These are phyloP conservation scores for Cnidoscolus chayamansa DNA, from an alignment of 441 rosid species.

Conservation along the genomic window DNA sequence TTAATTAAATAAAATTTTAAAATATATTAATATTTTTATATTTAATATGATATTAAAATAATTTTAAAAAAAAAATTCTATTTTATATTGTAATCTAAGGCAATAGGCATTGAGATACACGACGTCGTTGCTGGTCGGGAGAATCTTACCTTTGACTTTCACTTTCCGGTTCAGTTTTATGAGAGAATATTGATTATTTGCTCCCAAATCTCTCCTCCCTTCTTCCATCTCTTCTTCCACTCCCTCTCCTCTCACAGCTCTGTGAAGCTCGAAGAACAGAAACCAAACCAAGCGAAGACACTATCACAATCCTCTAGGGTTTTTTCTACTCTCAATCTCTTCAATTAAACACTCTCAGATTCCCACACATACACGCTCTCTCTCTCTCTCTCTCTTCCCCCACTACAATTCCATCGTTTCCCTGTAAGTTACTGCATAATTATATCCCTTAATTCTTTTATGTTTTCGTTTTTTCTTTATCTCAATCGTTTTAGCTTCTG, in stretches of 20 bases:
- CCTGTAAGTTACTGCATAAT: constrained; percentile 6
- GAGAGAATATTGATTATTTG: constrained; percentile 3
- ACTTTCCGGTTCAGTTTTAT: constrained; percentile 2
- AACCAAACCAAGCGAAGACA: neutral
- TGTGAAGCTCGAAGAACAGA: neutral
- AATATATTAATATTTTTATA: no score
- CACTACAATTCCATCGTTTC: neutral
- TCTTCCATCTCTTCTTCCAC: neutral
- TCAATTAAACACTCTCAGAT: neutral
- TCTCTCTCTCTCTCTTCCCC: neutral
- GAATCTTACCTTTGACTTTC: constrained; percentile 16
- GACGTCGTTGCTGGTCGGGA: neutral
- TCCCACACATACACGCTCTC: neutral
- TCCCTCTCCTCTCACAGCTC: neutral
- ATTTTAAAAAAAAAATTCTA: neutral
- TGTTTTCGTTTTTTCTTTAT: neutral
- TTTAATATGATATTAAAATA: no score
- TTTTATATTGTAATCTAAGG: neutral
- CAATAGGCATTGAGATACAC: neutral
- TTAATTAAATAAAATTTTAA: no score
- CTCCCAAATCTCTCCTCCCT: constrained; percentile 7
- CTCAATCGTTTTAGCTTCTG: neutral
- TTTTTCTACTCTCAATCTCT: neutral
- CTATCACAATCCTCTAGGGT: constrained; percentile 2
- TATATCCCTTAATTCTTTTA: neutral